phyloP scores from a whole-genome alignment of 352 stramenopile species.

The Phytopythium montanum region DNA sequence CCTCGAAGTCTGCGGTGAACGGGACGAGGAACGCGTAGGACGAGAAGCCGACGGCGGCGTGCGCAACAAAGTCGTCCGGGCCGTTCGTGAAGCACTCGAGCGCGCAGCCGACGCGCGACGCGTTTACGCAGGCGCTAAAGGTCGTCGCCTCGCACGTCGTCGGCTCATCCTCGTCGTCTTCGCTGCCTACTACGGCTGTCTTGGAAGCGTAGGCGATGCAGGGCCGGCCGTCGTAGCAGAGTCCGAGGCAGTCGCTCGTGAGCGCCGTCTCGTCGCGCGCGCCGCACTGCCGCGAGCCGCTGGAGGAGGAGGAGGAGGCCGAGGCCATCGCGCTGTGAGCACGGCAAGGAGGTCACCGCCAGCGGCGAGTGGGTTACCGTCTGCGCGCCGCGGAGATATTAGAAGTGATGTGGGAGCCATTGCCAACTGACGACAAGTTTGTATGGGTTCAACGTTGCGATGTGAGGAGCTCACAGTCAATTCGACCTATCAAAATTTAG shows the following conservation, averaged over 20 bases:
- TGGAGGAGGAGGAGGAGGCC: constrained; percentile 8
- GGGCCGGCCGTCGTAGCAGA: constrained; percentile 50
- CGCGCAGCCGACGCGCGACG: constrained; percentile 28
- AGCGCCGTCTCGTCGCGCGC: constrained; percentile 36
- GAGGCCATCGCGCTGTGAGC: neutral
- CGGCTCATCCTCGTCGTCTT: neutral
- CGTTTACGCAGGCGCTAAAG: constrained; percentile 31
- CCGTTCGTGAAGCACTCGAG: constrained; percentile 62
- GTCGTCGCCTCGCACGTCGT: constrained; percentile 7
- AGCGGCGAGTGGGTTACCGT: no score
- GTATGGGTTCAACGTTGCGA: no score
- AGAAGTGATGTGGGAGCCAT: constrained; percentile 1
- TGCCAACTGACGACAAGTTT: no score
- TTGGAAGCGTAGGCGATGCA: constrained; percentile 46
- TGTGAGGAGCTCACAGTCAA: no score
- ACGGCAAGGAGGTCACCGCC: neutral
- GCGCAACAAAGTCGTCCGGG: constrained; percentile 37
- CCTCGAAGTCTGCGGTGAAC: constrained; percentile 24
- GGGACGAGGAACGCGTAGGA: constrained; percentile 57
- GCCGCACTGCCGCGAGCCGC: constrained; percentile 20
- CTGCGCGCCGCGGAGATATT: neutral
- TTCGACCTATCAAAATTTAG: no score
- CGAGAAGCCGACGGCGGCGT: constrained; percentile 51
- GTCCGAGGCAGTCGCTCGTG: constrained; percentile 42
- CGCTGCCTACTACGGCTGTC: neutral